Percentiles rank a stretch among this genome's conserved stretches.
Evolutionary conservation across 2,329 filamentous ascomycete species (phyloP).

Genomic region (Diplodia scrobiculata): DNA sequence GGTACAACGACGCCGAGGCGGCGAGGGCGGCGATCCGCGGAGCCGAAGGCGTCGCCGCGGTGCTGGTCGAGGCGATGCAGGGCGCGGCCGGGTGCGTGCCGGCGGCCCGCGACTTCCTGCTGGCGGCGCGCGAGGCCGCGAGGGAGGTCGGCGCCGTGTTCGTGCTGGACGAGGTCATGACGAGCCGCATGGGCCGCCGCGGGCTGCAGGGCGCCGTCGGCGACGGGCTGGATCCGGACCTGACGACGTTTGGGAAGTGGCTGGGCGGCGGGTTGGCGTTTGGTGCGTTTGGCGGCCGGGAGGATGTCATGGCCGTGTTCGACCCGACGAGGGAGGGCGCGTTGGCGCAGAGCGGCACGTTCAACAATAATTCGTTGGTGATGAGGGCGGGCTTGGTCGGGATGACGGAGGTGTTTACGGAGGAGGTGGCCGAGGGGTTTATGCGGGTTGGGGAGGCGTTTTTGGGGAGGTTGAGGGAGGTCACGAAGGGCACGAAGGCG

Average conservation of each 20-base stretch:
- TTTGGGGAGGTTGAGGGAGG: constrained; percentile 35
- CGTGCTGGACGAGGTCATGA: constrained; percentile 73
- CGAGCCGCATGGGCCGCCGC: constrained; percentile 58
- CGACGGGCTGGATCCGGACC: constrained; percentile 57
- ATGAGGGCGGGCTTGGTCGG: constrained; percentile 59
- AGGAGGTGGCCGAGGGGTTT: constrained; percentile 37
- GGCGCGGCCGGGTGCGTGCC: constrained; percentile 62
- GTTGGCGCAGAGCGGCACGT: constrained; percentile 63
- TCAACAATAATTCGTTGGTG: constrained; percentile 67
- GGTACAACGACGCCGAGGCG: constrained; percentile 62
- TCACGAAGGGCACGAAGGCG: constrained; percentile 41
- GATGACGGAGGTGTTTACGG: constrained; percentile 43
- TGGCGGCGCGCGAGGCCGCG: constrained; percentile 54
- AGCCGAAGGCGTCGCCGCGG: constrained; percentile 56
- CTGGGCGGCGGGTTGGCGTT: constrained; percentile 68
- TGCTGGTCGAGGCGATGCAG: constrained; percentile 68
- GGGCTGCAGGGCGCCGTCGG: constrained; percentile 55
- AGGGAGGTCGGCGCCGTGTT: constrained; percentile 58
- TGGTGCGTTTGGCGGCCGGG: constrained; percentile 65
- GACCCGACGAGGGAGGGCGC: constrained; percentile 51
- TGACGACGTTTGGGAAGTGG: constrained; percentile 68
- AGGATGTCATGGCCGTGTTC: constrained; percentile 61
- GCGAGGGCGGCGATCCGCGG: constrained; percentile 50
- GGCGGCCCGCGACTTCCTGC: constrained; percentile 56
- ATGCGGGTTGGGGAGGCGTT: constrained; percentile 42